Evolutionary conservation across 768 basidiomycete genomes (phyloP).

Genomic region (Leccinum rimulosum): DNA sequence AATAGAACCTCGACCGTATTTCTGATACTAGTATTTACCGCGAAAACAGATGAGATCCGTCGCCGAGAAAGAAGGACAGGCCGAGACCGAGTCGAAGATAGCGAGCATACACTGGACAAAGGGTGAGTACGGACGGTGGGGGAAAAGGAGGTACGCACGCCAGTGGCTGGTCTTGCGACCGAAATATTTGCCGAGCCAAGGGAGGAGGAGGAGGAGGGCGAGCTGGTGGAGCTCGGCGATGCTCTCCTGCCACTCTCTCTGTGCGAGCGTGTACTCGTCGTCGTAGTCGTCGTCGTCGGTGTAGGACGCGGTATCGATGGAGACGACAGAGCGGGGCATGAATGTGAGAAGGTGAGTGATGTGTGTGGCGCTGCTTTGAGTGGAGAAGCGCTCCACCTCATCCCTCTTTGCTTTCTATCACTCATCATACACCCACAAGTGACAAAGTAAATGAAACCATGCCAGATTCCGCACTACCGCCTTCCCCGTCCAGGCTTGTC

Average conservation of each 20-base stretch:
- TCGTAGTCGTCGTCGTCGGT: conserved; percentile 50
- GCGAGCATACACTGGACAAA: conserved; percentile 60
- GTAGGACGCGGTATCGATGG: conserved; percentile 57
- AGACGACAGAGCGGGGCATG: conserved; percentile 64
- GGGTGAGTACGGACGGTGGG: conserved; percentile 12
- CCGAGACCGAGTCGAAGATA: conserved; percentile 65
- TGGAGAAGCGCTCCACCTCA: conserved; percentile 14
- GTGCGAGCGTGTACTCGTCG: conserved; percentile 73
- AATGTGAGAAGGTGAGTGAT: background rate
- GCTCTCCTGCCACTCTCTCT: conserved; percentile 94
- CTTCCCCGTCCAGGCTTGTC: conserved; percentile 55
- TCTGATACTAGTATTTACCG: conserved; percentile 20
- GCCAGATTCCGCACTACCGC: conserved; percentile 34
- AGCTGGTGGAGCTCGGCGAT: conserved; percentile 81
- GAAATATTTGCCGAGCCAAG: conserved; percentile 84
- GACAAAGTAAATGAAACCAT: conserved; percentile 50
- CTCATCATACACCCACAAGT: conserved; percentile 10
- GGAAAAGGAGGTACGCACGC: conserved; percentile 51
- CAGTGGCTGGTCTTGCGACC: conserved; percentile 85
- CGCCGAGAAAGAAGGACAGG: conserved; percentile 61
- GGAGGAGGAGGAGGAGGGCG: conserved; percentile 74
- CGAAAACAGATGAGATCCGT: conserved; percentile 19
- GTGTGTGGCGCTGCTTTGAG: conserved; percentile 15
- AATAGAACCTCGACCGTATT: conserved; percentile 30
- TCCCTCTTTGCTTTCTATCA: conserved; percentile 12